Conservation (phyloP, 768 basidiomycete species). For the Tylopilus vinaceipallidus region DNA sequence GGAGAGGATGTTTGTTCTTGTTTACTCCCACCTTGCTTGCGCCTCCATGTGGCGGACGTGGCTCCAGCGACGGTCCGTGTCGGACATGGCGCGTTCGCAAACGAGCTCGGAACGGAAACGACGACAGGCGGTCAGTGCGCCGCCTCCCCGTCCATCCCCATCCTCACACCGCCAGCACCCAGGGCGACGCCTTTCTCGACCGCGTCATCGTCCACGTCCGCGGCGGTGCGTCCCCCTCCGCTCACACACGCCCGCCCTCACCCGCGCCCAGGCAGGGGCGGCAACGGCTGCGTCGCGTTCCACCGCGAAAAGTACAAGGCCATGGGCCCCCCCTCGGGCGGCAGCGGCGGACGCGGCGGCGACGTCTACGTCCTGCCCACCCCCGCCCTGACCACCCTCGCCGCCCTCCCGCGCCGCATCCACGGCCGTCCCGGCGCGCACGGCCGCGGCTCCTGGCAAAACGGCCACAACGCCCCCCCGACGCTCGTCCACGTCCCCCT, state of each 20-base stretch:
- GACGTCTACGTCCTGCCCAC: conserved; percentile 84
- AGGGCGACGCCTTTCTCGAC: conserved; percentile 84
- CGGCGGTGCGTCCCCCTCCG: conserved; percentile 49
- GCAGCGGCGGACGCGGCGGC: conserved; percentile 87
- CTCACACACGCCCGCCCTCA: background rate
- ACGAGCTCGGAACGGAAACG: conserved; percentile 76
- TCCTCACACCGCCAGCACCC: conserved; percentile 9
- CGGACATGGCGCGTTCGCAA: conserved; percentile 31
- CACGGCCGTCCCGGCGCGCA: conserved; percentile 63
- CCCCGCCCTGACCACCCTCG: conserved; percentile 72
- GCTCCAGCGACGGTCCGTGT: background rate
- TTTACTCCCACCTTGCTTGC: conserved; percentile 3
- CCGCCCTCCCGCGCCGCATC: conserved; percentile 65
- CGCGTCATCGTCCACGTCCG: conserved; percentile 76
- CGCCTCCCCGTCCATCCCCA: background rate
- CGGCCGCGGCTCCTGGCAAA: conserved; percentile 86
- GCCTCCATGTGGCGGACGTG: conserved; percentile 11
- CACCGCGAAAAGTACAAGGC: conserved; percentile 85
- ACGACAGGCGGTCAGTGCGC: conserved; percentile 62
- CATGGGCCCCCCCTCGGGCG: conserved; percentile 88
- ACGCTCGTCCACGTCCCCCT: conserved; percentile 79
- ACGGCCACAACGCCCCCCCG: conserved; percentile 74
- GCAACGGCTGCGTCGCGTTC: conserved; percentile 90
- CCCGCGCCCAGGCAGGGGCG: conserved; percentile 65
- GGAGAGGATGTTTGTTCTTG: conserved; percentile 4